A percentile compares a stretch with the other conserved stretches of the same genome.
Conservation (phyloP, 257 asterid genomes). For the Solanum corneliomulleri region DNA sequence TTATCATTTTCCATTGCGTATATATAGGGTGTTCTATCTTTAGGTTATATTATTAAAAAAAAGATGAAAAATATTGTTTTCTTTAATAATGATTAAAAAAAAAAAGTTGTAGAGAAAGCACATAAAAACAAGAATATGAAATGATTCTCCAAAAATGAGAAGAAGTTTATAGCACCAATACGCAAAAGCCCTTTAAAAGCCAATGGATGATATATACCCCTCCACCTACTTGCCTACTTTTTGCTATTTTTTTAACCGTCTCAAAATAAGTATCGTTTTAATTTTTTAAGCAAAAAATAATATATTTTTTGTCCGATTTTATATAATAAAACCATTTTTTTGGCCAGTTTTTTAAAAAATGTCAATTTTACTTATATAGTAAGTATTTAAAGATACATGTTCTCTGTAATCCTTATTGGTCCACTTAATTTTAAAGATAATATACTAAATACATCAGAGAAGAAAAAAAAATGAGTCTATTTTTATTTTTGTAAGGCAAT, state of each 20-base stretch:
- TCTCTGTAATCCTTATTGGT: too few species aligned
- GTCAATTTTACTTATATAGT: too few species aligned
- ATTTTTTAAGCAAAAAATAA: neutral
- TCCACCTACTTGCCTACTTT: neutral
- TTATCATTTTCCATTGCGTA: neutral
- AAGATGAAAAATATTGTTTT: neutral
- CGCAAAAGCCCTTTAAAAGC: neutral
- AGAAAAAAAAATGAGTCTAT: too few species aligned
- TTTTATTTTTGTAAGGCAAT: too few species aligned
- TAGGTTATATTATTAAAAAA: neutral
- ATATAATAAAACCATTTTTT: too few species aligned
- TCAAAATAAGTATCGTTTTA: neutral
- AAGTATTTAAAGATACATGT: too few species aligned
- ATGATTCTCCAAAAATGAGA: neutral
- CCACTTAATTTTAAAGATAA: too few species aligned
- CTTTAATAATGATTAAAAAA: neutral
- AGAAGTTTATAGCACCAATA: neutral
- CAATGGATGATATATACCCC: neutral
- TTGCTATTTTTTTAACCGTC: accelerated
- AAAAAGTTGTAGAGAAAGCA: neutral
- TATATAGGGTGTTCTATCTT: neutral
- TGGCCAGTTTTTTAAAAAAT: too few species aligned
- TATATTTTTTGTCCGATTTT: too few species aligned
- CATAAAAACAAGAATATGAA: neutral
- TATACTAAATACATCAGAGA: too few species aligned